A percentile compares a stretch with the other conserved stretches of the same genome.
Evolutionary conservation across 495 filamentous ascomycete species (phyloP).

Genomic region (Bathelium albidoporum): DNA sequence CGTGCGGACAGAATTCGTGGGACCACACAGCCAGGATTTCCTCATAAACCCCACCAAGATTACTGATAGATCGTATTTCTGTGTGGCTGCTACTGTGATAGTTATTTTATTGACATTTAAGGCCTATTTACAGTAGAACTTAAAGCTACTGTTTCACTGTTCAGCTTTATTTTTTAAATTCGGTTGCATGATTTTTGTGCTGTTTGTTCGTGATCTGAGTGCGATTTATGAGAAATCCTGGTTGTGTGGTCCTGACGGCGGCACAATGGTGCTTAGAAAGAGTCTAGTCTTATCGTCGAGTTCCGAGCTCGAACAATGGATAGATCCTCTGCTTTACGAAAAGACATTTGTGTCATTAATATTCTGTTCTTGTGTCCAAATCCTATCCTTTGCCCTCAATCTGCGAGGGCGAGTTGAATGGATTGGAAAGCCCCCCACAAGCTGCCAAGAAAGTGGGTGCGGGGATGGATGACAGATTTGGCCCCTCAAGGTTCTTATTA

Average conservation of each 20-base stretch:
- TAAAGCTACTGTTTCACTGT: background rate
- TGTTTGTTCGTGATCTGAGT: background rate
- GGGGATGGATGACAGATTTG: too few species aligned
- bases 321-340: background rate
- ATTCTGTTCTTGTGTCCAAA: background rate
- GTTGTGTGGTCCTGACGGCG: background rate
- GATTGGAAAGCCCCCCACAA: too few species aligned
- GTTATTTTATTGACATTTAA: background rate
- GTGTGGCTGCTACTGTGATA: background rate
- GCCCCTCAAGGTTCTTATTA: too few species aligned
- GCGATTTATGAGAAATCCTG: background rate
- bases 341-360: background rate
- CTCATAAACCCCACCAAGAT: background rate
- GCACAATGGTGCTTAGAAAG: background rate
- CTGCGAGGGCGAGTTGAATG: too few species aligned
- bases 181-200: background rate
- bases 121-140: background rate
- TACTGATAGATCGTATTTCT: background rate
- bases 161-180: background rate
- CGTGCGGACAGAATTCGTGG: background rate
- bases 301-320: background rate
- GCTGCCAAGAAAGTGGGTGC: too few species aligned
- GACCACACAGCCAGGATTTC: background rate
- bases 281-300: background rate
- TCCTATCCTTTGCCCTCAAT: background rate